Conservation (phyloP, 495 filamentous ascomycete species). For the Xylaria venustula region DNA sequence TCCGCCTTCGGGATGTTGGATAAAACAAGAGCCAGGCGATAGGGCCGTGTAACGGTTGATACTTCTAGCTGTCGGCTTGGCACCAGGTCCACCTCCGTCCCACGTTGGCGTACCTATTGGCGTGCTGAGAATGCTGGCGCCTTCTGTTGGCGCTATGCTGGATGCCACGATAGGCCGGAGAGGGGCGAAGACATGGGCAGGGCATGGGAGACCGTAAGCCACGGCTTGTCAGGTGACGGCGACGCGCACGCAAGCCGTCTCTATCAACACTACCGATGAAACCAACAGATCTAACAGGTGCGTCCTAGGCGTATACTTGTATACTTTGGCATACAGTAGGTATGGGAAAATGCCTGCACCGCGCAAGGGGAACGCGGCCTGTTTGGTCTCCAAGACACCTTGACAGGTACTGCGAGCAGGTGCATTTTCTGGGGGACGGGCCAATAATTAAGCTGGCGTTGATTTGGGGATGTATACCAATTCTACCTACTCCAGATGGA, state of each 20-base stretch:
- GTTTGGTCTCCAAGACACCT: too few relatives aligned
- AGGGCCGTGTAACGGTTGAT: conserved; percentile 9
- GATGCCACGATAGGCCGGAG: not conserved
- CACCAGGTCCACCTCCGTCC: conserved; percentile 1
- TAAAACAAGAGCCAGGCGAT: conserved; percentile 12
- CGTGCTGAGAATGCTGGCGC: not conserved
- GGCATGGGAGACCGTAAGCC: not conserved
- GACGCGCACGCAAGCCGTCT: not conserved
- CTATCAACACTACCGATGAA: too few relatives aligned
- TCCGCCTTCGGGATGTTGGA: not conserved
- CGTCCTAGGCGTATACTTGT: too few relatives aligned
- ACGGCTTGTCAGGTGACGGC: not conserved
- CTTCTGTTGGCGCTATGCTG: conserved; percentile 1
- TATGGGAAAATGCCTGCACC: not conserved
- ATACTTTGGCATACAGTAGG: too few relatives aligned
- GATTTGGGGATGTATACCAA: too few relatives aligned
- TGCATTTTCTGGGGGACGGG: too few relatives aligned
- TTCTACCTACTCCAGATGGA: too few relatives aligned
- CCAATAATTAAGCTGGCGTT: not conserved
- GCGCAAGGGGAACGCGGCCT: not conserved
- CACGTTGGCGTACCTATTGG: not conserved
- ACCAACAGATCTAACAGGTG: too few relatives aligned
- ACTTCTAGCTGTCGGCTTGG: conserved; percentile 9
- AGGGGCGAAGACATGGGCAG: not conserved
- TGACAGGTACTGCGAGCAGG: too few relatives aligned